Base-by-base conservation (phyloP, 2,329 filamentous ascomycete genomes). In the Hirsutella rhossiliensis region DNA sequence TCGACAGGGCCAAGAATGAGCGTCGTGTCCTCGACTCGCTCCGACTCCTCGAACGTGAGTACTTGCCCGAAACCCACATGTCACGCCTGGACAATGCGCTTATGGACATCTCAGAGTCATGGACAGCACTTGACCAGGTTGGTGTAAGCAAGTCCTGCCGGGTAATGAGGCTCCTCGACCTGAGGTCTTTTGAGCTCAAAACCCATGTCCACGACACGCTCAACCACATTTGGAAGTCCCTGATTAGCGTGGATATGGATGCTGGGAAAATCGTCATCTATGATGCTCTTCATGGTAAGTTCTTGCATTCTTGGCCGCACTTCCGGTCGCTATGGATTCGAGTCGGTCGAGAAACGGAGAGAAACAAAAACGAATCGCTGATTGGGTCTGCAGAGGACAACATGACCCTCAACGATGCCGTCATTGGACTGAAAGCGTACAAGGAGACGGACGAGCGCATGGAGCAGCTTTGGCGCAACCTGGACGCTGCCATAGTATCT, bases 191-290 rank as follows among this genome's bases (percentile, higher is more conserved):
- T 23, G 77, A 81, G 53, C 66, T 94, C 45, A 81, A 80, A 48
- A 71, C 74, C 2, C 71, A 75, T 18, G 73, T 92, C 19, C 74
- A 80, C 45, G 75, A 82, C 36, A 75, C 77, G 9, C 73, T 92
- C 34, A 74, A 77, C 38, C 69, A 71, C 44, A 73, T 80, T n/a
- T 96, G 88, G 87, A 75, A 75, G 46, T 67, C 72, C 0, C 66
- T 90, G 38, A 66, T 94, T 12, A 62, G 69, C 1, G 62, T 88
- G 17, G 77, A 90, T 54, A 60, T 68, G 1, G 66, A 75, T 19
- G 62, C 67, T 9, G 66, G 68, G 9, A 70, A 63, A 39, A 63
- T 92, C 8, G 71, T 67, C 1, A 72, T 94, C 30, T 67, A 66
- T 23, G 65, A 72, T 12, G 63, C 62, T 17, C 63, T 69, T 23